Evolutionary conservation across 2,329 filamentous ascomycete species (phyloP).

Genomic region (Claviceps purpurea): DNA sequence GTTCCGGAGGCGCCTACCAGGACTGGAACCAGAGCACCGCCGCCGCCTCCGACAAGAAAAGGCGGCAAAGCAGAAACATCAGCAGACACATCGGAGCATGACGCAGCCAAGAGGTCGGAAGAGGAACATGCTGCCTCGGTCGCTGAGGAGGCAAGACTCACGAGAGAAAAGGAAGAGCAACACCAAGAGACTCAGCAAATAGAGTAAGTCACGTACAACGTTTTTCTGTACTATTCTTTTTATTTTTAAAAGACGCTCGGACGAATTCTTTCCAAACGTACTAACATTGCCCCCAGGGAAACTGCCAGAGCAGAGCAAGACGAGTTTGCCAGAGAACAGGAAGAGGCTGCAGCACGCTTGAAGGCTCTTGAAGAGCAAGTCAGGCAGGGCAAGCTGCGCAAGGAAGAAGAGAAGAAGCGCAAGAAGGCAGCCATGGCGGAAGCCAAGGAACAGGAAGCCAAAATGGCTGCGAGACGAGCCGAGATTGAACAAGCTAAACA

Average conservation of each 20-base stretch:
- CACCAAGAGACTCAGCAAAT: constrained; percentile 59
- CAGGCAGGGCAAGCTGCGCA: constrained; percentile 83
- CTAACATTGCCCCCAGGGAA: constrained; percentile 36
- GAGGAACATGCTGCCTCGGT: constrained; percentile 41
- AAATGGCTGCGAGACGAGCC: constrained; percentile 70
- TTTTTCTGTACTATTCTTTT: not conserved
- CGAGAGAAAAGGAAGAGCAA: constrained; percentile 63
- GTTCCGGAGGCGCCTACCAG: constrained; percentile 32
- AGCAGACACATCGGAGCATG: constrained; percentile 44
- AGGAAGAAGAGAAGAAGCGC: constrained; percentile 86
- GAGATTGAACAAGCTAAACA: constrained; percentile 88
- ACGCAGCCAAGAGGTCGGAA: constrained; percentile 42
- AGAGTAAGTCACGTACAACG: constrained; percentile 54
- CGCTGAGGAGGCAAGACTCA: constrained; percentile 51
- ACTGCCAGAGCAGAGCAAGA: constrained; percentile 64
- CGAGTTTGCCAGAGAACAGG: constrained; percentile 65
- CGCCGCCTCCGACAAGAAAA: constrained; percentile 72
- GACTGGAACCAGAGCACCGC: constrained; percentile 47
- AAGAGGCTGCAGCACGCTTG: constrained; percentile 69
- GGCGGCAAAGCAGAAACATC: constrained; percentile 43
- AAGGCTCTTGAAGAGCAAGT: constrained; percentile 90
- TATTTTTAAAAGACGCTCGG: constrained; percentile 8
- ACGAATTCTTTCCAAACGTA: too few relatives aligned
- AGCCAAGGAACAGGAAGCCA: constrained; percentile 76
- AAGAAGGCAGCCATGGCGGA: constrained; percentile 82